phyloP scores from a whole-genome alignment of 2,329 filamentous ascomycete species.

The Dactylonectria macrodidyma region DNA sequence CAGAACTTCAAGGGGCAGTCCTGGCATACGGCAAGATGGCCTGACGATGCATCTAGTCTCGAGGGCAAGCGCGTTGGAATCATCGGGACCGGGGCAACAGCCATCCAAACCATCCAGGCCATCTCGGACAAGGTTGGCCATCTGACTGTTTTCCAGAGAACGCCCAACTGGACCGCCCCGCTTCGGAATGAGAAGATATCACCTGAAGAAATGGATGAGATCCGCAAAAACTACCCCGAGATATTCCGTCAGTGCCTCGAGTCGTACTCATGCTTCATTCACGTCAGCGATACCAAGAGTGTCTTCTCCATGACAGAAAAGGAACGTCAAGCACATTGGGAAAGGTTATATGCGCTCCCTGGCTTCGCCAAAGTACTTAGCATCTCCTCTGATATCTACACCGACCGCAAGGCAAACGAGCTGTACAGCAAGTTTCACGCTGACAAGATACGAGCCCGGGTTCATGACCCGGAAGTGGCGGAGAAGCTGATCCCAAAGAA shows the following conservation, averaged over 20 bases:
- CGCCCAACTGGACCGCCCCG: constrained; percentile 33
- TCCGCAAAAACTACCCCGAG: constrained; percentile 38
- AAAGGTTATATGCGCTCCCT: constrained; percentile 53
- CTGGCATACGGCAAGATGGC: constrained; percentile 36
- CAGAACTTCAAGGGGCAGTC: constrained; percentile 25
- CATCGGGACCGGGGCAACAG: constrained; percentile 32
- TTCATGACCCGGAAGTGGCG: constrained; percentile 27
- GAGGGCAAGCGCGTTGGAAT: constrained; percentile 31
- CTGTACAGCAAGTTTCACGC: constrained; percentile 32
- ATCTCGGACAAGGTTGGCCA: constrained; percentile 29
- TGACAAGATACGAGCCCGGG: constrained; percentile 30
- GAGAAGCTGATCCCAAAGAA: constrained; percentile 34
- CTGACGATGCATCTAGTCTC: constrained; percentile 17
- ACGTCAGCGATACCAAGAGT: constrained; percentile 29
- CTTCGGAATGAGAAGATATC: constrained; percentile 35
- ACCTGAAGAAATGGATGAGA: constrained; percentile 38
- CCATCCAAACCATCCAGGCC: constrained; percentile 34
- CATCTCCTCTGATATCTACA: constrained; percentile 28
- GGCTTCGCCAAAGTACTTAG: constrained; percentile 54
- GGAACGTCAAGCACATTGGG: constrained; percentile 45
- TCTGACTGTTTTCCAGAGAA: constrained; percentile 32
- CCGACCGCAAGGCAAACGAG: constrained; percentile 29
- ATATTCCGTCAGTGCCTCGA: constrained; percentile 39
- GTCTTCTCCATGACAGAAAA: constrained; percentile 47
- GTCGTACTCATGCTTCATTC: constrained; percentile 45